A percentile compares a stretch with the other conserved stretches of the same genome.
Evolutionary conservation across 2,329 filamentous ascomycete species (phyloP).

Genomic region (Calonectria henricotiae): DNA sequence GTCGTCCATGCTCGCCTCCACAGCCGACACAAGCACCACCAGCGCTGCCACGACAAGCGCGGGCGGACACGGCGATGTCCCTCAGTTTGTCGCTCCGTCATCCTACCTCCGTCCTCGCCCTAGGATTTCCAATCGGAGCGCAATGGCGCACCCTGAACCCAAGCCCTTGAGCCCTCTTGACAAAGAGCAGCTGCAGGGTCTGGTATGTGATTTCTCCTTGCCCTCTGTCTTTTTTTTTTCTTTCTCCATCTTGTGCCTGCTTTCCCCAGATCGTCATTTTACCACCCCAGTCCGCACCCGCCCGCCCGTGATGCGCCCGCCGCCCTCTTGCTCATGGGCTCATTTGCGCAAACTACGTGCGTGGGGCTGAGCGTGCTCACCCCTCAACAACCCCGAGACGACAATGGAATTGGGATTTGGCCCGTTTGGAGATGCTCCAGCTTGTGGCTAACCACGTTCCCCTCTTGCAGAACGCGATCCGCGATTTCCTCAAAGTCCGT

Average conservation of each 20-base stretch:
- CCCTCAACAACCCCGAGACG: slow-evolving; percentile 31
- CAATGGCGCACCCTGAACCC: slow-evolving; percentile 60
- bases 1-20: slow-evolving; percentile 44
- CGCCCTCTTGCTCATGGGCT: slow-evolving; percentile 32
- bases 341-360: slow-evolving; percentile 36
- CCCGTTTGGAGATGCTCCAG: slow-evolving; percentile 1
- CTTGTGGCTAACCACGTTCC: slow-evolving; percentile 37
- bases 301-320: slow-evolving; percentile 44
- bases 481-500: slow-evolving; percentile 95
- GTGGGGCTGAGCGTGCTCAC: slow-evolving; percentile 41
- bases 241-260: slow-evolving; percentile 15
- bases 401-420: slow-evolving; percentile 17
- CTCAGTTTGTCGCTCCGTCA: slow-evolving; percentile 74
- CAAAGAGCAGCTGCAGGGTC: slow-evolving; percentile 83
- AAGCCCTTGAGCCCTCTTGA: slow-evolving; percentile 75
- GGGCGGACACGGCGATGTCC: slow-evolving; percentile 58
- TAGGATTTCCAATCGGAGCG: slow-evolving; percentile 56
- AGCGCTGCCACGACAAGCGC: slow-evolving; percentile 43
- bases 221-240: slow-evolving; percentile 25
- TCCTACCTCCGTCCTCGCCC: slow-evolving; percentile 70
- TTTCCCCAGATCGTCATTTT: slow-evolving; percentile 21
- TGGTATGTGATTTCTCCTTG: slow-evolving; percentile 71
- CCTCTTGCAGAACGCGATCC: slow-evolving; percentile 81
- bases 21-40: slow-evolving; percentile 43
- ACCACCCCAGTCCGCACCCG: slow-evolving; percentile 31